Evolutionary conservation across 2,329 filamentous ascomycete genomes (phyloP).

Genomic region (Fusarium sambucinum): DNA sequence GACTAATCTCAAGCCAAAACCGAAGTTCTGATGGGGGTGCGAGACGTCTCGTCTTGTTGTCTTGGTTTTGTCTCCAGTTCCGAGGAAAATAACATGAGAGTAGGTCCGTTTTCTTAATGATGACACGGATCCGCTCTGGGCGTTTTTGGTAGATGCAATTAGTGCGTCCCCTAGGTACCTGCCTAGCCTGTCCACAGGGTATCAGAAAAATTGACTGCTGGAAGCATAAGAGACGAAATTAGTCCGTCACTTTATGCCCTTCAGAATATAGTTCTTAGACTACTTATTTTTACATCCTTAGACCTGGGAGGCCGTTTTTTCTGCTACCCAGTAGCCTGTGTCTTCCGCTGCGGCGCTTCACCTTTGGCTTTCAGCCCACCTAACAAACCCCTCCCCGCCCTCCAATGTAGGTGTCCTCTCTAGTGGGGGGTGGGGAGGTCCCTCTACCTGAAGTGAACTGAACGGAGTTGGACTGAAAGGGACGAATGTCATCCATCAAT

Average conservation of each 20-base stretch:
- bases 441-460: slow-evolving; percentile 1
- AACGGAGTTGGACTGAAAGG: neutral
- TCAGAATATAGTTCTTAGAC: too few relatives aligned
- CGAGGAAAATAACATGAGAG: neutral
- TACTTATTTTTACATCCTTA: too few relatives aligned
- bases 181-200: neutral
- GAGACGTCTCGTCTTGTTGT: neutral
- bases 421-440: neutral
- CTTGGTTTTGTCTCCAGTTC: neutral
- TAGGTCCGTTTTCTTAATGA: slow-evolving; percentile 15
- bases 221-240: too few relatives aligned
- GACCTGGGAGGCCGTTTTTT: too few relatives aligned
- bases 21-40: neutral
- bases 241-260: too few relatives aligned
- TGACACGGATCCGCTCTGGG: slow-evolving; percentile 33
- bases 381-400: neutral
- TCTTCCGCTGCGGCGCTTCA: neutral
- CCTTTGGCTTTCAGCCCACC: slow-evolving; percentile 2
- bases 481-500: neutral
- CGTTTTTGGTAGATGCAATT: slow-evolving; percentile 22
- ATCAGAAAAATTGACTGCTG: too few relatives aligned
- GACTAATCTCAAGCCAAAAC: neutral
- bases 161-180: neutral
- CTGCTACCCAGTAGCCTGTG: too few relatives aligned
- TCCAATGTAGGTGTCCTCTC: neutral